Conservation (phyloP, 2,329 filamentous ascomycete genomes). For the Pseudogymnoascus sp. region DNA sequence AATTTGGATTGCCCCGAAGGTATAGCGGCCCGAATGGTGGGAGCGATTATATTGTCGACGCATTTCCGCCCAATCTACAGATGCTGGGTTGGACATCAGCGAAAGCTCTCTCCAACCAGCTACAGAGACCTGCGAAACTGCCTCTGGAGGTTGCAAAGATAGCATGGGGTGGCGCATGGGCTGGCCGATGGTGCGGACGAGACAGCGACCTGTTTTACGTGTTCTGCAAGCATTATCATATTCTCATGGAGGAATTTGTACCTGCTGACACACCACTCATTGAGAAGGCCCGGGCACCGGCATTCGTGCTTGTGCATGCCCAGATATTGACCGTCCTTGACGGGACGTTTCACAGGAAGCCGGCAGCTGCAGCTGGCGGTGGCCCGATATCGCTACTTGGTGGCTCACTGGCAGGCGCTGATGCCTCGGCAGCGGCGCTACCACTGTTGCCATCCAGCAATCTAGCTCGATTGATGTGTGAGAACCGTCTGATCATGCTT, state of each 20-base stretch:
- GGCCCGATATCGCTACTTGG: slow-evolving; percentile 48
- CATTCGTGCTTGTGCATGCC: slow-evolving; percentile 58
- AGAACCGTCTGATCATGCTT: slow-evolving; percentile 62
- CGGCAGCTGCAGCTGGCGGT: slow-evolving; percentile 35
- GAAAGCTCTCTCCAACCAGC: slow-evolving; percentile 43
- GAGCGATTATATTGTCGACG: slow-evolving; percentile 27
- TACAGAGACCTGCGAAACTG: slow-evolving; percentile 43
- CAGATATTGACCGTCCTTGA: slow-evolving; percentile 59
- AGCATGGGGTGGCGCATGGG: slow-evolving; percentile 60
- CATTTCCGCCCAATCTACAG: slow-evolving; percentile 41
- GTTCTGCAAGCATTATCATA: slow-evolving; percentile 62
- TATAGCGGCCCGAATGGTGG: slow-evolving; percentile 18
- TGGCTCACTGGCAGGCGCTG: slow-evolving; percentile 42
- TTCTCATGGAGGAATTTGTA: slow-evolving; percentile 52
- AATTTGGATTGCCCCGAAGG: slow-evolving; percentile 50
- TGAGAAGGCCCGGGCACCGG: slow-evolving; percentile 52
- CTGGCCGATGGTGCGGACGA: slow-evolving; percentile 61
- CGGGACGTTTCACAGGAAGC: slow-evolving; percentile 56
- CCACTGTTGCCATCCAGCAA: slow-evolving; percentile 48
- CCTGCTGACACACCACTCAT: slow-evolving; percentile 40
- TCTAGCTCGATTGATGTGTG: slow-evolving; percentile 57
- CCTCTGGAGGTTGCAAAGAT: slow-evolving; percentile 55
- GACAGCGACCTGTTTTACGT: slow-evolving; percentile 69
- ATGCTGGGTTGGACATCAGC: slow-evolving; percentile 53
- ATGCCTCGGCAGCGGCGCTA: slow-evolving; percentile 46